Percentiles rank a stretch among this genome's conserved stretches.
These are phyloP conservation scores for Neurospora sp. DNA, from an alignment of 495 filamentous ascomycete species.

Conservation along the genomic window DNA sequence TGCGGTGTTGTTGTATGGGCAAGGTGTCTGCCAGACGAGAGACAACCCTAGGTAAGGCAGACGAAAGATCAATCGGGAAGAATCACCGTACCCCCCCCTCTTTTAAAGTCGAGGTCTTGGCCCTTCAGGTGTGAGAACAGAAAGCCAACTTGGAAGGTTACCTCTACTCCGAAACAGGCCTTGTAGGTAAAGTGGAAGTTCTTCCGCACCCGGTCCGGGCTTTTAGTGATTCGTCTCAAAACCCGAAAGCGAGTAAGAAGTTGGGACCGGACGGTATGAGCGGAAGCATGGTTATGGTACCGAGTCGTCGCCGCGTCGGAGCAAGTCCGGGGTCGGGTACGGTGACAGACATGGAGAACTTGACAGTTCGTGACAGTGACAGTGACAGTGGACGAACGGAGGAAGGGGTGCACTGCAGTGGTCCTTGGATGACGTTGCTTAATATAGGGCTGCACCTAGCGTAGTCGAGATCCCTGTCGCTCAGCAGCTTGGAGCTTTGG, in stretches of 20 bases:
- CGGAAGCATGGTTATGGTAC: not conserved
- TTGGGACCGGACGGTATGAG: not conserved
- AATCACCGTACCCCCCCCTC: not conserved
- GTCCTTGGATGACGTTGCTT: slow-evolving; percentile 21
- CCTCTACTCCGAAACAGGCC: not conserved
- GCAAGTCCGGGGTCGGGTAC: not conserved
- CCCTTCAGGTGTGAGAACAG: not conserved
- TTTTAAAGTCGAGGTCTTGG: not conserved
- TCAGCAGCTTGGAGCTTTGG: slow-evolving; percentile 14
- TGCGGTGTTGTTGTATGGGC: too few species aligned
- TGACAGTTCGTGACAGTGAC: not conserved
- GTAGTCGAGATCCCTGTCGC: slow-evolving; percentile 9
- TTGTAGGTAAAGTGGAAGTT: not conserved
- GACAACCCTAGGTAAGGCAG: not conserved
- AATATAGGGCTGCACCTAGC: slow-evolving; percentile 23
- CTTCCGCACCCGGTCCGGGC: not conserved
- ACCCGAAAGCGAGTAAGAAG: not conserved
- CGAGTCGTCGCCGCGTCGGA: not conserved
- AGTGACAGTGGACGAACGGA: not conserved
- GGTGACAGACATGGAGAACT: not conserved
- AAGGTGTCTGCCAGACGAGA: not conserved
- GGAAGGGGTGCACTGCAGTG: not conserved
- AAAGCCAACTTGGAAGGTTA: too few species aligned
- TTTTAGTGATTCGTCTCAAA: not conserved
- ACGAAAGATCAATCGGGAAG: not conserved